Evolutionary conservation across 164 flowering plant species (phyloP), one percentile per base, ranked within the genome.

Genomic region (Berberis thunbergii): DNA sequence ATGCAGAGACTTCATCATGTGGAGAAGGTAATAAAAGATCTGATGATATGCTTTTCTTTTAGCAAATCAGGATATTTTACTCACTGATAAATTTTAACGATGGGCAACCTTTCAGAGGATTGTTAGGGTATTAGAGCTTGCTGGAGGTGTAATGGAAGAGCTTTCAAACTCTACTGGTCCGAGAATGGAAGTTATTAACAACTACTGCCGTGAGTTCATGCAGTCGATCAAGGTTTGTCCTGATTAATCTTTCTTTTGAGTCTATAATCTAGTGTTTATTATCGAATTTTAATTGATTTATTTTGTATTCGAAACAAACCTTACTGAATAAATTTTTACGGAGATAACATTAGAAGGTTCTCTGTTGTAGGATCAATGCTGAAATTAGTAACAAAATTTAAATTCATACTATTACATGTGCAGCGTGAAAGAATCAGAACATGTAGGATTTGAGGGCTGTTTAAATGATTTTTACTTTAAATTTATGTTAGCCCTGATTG

Each of bases 131-230:
- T 83, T 92, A 82, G 96, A 92, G 81, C 84, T 89, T 10, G 95
- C 96, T 2, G 95, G 96, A 43, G 82, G 85, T 39, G 88, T 83
- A 8, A 87, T 89, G 95, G 96, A 89, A 4, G 96, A 92, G 70
- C 75, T 92, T 6, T 80, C 89, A 0, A 86, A 77, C 59, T 76
- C 95, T 0, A 65, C 78, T 44, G 96, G 93, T 56, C 91, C 95
- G 2, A 79, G 90, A 53, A 85, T 79, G 65, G 98, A 89, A 9
- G 64, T 81, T 52, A 68, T 87, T 74, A 83, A 75, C 79, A 86
- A 56, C 64, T 86, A 87, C 45, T 87, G 96, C 71, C 79, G 78
- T 49, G 95, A 89, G 62, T 89, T 92, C 81, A 86, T 89, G 98
- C 78, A 85, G 63, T 75, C 85, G 45, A 88, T 92, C 73, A 92